Evolutionary conservation across 2,329 filamentous ascomycete species (phyloP).

Genomic region (Trichoderma sp.): DNA sequence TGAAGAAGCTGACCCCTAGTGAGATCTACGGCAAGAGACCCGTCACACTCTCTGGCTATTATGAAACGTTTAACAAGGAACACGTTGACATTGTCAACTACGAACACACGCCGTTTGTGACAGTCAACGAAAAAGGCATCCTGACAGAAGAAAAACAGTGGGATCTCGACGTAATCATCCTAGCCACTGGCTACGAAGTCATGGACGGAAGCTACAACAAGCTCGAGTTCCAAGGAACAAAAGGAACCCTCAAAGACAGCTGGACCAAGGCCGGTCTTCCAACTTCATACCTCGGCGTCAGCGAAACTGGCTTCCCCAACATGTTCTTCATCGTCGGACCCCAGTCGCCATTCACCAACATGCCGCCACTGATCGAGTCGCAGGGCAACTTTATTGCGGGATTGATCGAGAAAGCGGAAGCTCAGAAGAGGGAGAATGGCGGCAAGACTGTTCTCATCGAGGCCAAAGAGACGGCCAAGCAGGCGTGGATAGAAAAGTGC

Average conservation of each 20-base stretch:
- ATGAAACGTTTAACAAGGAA: constrained; percentile 8
- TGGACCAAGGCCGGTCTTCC: background rate
- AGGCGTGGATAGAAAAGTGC: background rate
- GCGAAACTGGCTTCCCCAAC: constrained; percentile 1
- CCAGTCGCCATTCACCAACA: background rate
- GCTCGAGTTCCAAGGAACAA: background rate
- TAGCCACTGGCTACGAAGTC: background rate
- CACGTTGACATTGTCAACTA: constrained; percentile 6
- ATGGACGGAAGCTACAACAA: background rate
- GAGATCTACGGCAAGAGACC: background rate
- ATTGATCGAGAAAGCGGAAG: background rate
- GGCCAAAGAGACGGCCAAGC: background rate
- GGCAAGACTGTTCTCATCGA: background rate
- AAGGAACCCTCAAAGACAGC: background rate
- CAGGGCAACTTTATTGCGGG: background rate
- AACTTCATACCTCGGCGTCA: background rate
- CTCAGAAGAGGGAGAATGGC: background rate
- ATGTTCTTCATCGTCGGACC: constrained; percentile 1
- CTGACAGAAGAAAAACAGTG: background rate
- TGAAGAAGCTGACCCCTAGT: background rate
- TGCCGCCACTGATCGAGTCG: background rate
- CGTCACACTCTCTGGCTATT: background rate
- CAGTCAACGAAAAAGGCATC: constrained; percentile 1
- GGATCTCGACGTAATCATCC: constrained; percentile 2
- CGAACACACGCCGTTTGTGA: background rate